Base-by-base conservation (phyloP, 2,329 filamentous ascomycete genomes). In the Microdochium paspali region DNA sequence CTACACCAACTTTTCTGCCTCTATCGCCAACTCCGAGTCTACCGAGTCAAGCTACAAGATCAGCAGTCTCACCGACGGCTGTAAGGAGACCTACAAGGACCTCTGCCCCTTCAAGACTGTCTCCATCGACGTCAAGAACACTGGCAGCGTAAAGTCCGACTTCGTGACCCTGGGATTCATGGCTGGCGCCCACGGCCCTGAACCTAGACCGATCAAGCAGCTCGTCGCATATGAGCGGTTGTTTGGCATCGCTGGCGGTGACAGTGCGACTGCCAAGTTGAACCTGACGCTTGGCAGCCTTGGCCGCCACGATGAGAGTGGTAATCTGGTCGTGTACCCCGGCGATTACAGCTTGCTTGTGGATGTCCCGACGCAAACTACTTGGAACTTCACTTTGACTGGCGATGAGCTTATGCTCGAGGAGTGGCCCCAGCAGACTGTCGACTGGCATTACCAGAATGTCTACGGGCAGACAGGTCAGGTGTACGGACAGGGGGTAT, bases 241-340 rank as follows among this genome's bases (percentile, higher is more conserved):
- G 3, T 57, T 56, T 47, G 47, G 49, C 18, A 53, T 68, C 35
- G 43, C 52, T 3, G 48, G 57, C 0, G 58, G 56, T 5, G 32
- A 44, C 3, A 48, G 54, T 0, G 44, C 51, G 28, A 66, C 56
- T 5, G 67, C 64, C 1, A 51, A 49, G 0, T 53, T 76, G 18
- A 59, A 61, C n/a, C 50, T 73, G 23, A 72, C 67, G 15, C 61
- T 75, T 1, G 70, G 67, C 0, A 67, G 61, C 46, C 54, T 76
- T 35, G 66, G 66, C 3, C 56, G 72, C 10, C 64, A 65, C 1
- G 66, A 73, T 49, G 66, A 69, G 35, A 58, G 54, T 7, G 72
- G 72, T 1, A 65, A 74, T 51, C 63, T 62, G 45, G 64, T 71
- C 15, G 47, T 76, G 18, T 75, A 71, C 53, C 71, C 71, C 0